Percentiles rank a stretch among this genome's conserved stretches.
Evolutionary conservation across 352 stramenopile genomes (phyloP).

Genomic region (Phytophthora sp.): DNA sequence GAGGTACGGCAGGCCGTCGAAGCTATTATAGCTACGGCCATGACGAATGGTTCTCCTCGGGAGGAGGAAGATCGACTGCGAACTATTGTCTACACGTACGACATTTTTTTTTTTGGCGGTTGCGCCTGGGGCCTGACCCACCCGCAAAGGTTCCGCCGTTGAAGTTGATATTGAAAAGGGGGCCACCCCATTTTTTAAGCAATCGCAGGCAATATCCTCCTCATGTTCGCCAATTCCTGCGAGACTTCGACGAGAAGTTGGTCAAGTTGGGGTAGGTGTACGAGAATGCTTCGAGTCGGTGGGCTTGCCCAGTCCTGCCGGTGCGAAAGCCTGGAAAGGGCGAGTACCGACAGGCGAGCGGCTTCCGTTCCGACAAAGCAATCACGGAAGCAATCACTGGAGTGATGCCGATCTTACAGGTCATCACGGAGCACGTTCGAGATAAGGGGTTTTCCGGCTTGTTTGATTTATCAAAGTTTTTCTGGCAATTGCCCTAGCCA

Average conservation of each 20-base stretch:
- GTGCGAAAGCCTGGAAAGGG: neutral
- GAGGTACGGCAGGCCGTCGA: neutral
- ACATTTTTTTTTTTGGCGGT: constrained; percentile 4
- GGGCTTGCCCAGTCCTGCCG: neutral
- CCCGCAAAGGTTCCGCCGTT: constrained; percentile 4
- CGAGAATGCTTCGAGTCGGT: neutral
- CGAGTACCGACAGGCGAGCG: neutral
- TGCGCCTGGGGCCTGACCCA: neutral
- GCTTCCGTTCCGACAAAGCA: neutral
- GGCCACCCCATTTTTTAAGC: neutral
- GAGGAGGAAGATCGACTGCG: constrained; percentile 1
- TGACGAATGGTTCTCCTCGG: neutral
- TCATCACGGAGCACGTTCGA: constrained; percentile 1
- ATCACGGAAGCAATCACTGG: constrained; percentile 1
- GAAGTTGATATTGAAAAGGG: neutral
- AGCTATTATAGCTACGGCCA: neutral
- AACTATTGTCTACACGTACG: constrained; percentile 11
- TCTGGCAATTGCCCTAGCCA: constrained; percentile 4
- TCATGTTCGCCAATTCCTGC: neutral
- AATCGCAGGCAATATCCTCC: neutral
- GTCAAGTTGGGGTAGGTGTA: neutral
- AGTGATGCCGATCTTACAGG: neutral
- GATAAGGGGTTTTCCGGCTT: neutral
- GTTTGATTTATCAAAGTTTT: neutral
- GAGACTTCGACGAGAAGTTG: neutral